Conservation (phyloP, 345 rosid species). For the Gossypium stocksii region DNA sequence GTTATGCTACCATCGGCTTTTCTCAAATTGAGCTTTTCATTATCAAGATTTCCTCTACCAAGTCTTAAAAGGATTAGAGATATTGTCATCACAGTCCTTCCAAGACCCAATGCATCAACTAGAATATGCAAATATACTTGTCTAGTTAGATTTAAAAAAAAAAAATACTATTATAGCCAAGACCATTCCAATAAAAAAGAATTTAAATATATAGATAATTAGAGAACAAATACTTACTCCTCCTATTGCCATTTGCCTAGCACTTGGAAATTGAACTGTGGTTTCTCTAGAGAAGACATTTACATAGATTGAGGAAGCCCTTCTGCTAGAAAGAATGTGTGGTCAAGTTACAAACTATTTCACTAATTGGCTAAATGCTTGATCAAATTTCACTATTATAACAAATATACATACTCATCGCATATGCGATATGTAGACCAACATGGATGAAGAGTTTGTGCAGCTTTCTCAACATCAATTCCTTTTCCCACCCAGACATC, state of each 20-base stretch:
- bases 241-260: constrained; percentile 66
- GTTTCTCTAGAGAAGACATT: constrained; percentile 70
- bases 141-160: not conserved
- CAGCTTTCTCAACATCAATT: constrained; percentile 46
- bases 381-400: not conserved
- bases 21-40: constrained; percentile 3
- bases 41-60: constrained; percentile 33
- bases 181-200: not conserved
- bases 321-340: constrained; percentile 30
- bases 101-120: constrained; percentile 83
- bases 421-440: constrained; percentile 64
- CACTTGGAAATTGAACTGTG: constrained; percentile 56
- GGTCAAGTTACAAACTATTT: not conserved
- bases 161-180: not conserved
- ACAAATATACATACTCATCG: constrained; percentile 46
- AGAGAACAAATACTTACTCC: constrained; percentile 40
- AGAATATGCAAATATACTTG: constrained; percentile 34
- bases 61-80: constrained; percentile 60
- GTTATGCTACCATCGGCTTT: constrained; percentile 19
- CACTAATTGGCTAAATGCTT: not conserved
- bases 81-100: constrained; percentile 76
- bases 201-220: not conserved
- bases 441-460: constrained; percentile 59
- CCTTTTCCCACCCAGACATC: constrained; percentile 66
- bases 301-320: constrained; percentile 56